Evolutionary conservation across 345 rosid species (phyloP), one percentile per base, ranked within the genome.

Genomic region (Moricandia arvensis): DNA sequence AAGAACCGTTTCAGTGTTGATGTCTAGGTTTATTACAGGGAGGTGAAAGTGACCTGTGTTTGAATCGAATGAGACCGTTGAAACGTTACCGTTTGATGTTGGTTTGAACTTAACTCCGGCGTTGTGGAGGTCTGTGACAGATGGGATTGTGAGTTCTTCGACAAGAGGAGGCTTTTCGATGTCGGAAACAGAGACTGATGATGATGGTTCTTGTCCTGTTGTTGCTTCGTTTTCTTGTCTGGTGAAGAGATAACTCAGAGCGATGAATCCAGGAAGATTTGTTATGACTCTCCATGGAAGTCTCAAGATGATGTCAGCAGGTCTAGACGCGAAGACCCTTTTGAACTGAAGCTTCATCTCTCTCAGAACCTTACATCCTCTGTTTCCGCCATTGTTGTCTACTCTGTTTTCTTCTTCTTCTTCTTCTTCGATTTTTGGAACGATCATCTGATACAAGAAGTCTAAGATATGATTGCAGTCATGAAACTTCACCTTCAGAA

Each of bases 71-170:
- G 43, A 6, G 33, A 88, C 79, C 26, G 80, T 74, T 11, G 80
- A 68, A 70, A 90, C 54, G 87, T 80, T 79, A 10, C 88, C 86
- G 1, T 30, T 62, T 9, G 81, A 63, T 49, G 81, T 60, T 17
- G 91, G 75, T 31, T 53, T 31, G 76, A 93, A 89, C 5, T 60
- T 68, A 37, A 93, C 82, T 0, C 90, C 85, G 0, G 86, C 72
- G 8, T 82, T 75, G 9, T 72, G 59, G 2, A 93, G 90, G 27
- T n/a, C 85, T 0, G 84, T 30, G 24, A 90, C 91, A 0, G 88
- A 84, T 38, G 97, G 98, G 59, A 90, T 88, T 27, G 90, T 13
- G 62, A 91, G 92, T 62, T 93, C 93, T 76, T 89, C 95, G 0
- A 86, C 82, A 2, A 82, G 71, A 49, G 51, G 51, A 43, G 51